Conservation (phyloP, 345 rosid species). For the Sisymbrium altissimum region DNA sequence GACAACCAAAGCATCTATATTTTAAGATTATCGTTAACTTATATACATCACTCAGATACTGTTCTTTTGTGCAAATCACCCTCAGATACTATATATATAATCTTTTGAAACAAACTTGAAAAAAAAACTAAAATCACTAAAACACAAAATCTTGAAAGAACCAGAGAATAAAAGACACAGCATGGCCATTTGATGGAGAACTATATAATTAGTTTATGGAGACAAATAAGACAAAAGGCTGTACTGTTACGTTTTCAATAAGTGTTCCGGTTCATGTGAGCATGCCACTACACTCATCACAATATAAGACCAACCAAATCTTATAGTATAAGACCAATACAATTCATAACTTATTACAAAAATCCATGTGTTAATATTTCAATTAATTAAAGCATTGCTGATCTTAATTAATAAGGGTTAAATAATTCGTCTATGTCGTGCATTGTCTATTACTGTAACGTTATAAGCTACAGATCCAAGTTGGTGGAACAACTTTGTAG, state of each 20-base stretch:
- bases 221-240: not conserved
- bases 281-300: not conserved
- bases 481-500: too few relatives aligned
- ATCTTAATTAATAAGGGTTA: not conserved
- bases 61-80: too few relatives aligned
- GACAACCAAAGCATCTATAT: not conserved
- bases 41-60: not conserved
- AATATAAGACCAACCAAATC: not conserved
- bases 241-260: not conserved
- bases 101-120: not conserved
- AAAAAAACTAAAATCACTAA: not conserved
- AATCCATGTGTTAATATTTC: not conserved
- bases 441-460: not conserved
- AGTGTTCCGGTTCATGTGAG: constrained; percentile 1
- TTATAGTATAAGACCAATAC: not conserved
- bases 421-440: not conserved
- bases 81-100: not conserved
- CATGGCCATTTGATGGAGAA: constrained; percentile 7
- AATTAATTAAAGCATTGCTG: not conserved
- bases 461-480: not conserved
- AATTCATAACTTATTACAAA: not conserved
- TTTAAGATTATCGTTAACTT: not conserved
- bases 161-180: not conserved
- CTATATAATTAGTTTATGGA: not conserved
- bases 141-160: not conserved